Evolutionary conservation across 768 basidiomycete species (phyloP).

Genomic region (Collybia sordida): DNA sequence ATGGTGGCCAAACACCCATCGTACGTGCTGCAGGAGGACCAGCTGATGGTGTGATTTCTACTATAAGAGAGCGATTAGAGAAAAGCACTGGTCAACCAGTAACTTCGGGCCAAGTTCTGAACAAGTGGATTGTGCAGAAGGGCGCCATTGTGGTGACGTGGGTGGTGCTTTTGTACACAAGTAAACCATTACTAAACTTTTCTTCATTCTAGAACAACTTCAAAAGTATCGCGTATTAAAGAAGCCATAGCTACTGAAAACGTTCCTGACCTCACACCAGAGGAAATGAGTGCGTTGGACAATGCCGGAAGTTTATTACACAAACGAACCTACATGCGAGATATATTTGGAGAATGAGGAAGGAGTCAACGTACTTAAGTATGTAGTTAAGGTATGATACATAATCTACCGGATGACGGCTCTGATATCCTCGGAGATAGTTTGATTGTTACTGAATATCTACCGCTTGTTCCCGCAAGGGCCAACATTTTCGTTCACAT

Average conservation of each 20-base stretch:
- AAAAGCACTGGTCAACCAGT: conserved; percentile 39
- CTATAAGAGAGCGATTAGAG: conserved; percentile 50
- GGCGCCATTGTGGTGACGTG: conserved; percentile 67
- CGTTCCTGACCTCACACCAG: conserved; percentile 52
- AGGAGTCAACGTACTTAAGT: too few species aligned
- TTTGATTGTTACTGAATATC: not conserved
- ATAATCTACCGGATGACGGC: not conserved
- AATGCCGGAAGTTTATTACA: conserved; percentile 49
- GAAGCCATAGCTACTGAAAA: conserved; percentile 40
- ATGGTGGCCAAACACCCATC: conserved; percentile 54
- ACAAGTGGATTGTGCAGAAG: conserved; percentile 67
- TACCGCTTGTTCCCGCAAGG: not conserved
- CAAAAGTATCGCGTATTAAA: conserved; percentile 45
- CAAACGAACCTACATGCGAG: conserved; percentile 40
- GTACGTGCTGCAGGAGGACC: conserved; percentile 50
- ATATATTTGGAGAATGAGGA: conserved; percentile 33
- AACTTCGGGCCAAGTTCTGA: conserved; percentile 62
- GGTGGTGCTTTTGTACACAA: conserved; percentile 16
- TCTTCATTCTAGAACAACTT: conserved; percentile 38
- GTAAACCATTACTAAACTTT: not conserved
- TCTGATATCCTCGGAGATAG: too few species aligned
- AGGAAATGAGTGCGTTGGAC: conserved; percentile 64
- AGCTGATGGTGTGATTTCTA: conserved; percentile 52
- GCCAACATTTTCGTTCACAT: conserved; percentile 1
- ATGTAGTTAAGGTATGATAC: not conserved